Evolutionary conservation across 192 early-diverging fungal genomes (phyloP), one percentile per base, ranked within the genome.

Genomic region (Lunasporangiospora selenospora): DNA sequence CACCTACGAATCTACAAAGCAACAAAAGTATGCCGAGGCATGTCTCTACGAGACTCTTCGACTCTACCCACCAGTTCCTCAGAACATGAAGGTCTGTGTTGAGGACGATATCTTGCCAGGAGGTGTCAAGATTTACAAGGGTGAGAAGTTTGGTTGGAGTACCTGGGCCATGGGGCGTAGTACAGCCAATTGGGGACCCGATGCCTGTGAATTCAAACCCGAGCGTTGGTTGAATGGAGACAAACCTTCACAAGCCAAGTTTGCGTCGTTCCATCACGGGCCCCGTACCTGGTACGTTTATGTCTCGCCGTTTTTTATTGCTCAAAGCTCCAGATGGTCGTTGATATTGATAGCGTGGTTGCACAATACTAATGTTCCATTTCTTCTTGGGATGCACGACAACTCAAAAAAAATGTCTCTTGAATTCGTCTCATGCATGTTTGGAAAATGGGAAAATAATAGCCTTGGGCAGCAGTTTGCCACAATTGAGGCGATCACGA

Each of bases 31-130:
- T 36, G 47, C 69, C 9, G 39, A 64, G 2, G 69, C 77, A 2
- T 76, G 78, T 16, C 85, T 88, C 52, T 53, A 62, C 38, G 91
- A 93, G 67, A 67, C 83, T 3, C 45, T 90, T n/a, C 75, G 91
- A 13, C 59, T 92, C 23, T 81, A 87, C 67, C 90, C 91, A n/a
- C 65, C 81, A 3, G 88, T 93, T 1, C 90, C 90, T 15, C 26
- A 27, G 1, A 81, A 88, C 18, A 33, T 59, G 3, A 88, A 87
- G 67, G 45, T 67, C 31, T 78, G 80, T n/a, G 33, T 86, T 16
- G 48, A 83, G 15, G 88, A 92, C 53, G 80, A 81, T 38, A 48
- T 86, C 9, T 67, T 85, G 23, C 90, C 90, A 3, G 86, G 86
- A 57, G 88, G 88, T 7, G 81, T 78, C 11, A 41, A 59, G 11